A percentile compares a stretch with the other conserved stretches of the same genome.
Evolutionary conservation across 768 basidiomycete species (phyloP).

Genomic region (Mycena polygramma): DNA sequence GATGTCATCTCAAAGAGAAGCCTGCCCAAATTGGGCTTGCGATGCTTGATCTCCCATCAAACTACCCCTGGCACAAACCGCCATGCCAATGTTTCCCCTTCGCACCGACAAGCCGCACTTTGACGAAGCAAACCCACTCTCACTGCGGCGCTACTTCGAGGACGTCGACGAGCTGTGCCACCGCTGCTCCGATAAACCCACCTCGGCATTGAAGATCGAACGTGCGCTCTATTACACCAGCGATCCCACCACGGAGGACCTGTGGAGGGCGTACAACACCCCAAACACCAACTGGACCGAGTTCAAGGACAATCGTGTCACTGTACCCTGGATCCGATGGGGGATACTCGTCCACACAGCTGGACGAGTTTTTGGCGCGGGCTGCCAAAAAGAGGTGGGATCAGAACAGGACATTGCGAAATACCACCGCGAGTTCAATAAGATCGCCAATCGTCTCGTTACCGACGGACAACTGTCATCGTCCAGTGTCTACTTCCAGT

Average conservation of each 20-base stretch:
- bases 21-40: too few species aligned
- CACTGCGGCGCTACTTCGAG: constrained; percentile 15
- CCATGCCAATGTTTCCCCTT: not conserved
- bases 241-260: constrained; percentile 10
- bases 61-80: too few species aligned
- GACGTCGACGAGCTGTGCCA: constrained; percentile 13
- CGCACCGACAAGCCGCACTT: constrained; percentile 15
- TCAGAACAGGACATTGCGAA: not conserved
- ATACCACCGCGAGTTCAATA: constrained; percentile 16
- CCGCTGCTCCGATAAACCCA: not conserved
- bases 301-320: not conserved
- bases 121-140: constrained; percentile 1
- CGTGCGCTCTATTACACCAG: constrained; percentile 8
- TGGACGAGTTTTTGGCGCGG: not conserved
- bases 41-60: too few species aligned
- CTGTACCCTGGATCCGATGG: constrained; percentile 11
- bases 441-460: constrained; percentile 8
- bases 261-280: constrained; percentile 6
- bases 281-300: not conserved
- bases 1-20: too few species aligned
- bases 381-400: not conserved
- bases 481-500: not conserved
- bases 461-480: not conserved
- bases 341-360: not conserved
- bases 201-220: not conserved